Percentiles rank a stretch among this genome's conserved stretches.
Conservation (phyloP, 371 early-diverging fungal species). For the Lichtheimia corymbifera region DNA sequence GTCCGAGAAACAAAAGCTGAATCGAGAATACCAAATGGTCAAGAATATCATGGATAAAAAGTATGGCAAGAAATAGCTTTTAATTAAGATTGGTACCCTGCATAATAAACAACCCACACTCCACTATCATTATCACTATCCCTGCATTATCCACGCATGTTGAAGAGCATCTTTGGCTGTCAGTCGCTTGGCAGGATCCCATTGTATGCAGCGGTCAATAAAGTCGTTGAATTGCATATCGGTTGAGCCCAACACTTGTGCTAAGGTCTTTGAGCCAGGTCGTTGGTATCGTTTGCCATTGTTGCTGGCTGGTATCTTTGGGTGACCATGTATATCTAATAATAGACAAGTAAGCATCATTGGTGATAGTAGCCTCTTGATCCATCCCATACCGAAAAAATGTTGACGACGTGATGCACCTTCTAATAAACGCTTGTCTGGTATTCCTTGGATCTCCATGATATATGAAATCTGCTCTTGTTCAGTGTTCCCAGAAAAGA, state of each 20-base stretch:
- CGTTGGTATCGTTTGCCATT: slow-evolving; percentile 79
- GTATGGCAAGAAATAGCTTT: slow-evolving; percentile 37
- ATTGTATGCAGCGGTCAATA: slow-evolving; percentile 75
- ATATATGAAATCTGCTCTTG: slow-evolving; percentile 93
- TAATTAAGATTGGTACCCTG: too few relatives aligned
- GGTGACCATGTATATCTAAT: slow-evolving; percentile 62
- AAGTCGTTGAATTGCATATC: slow-evolving; percentile 84
- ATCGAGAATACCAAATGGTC: slow-evolving; percentile 71
- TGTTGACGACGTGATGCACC: slow-evolving; percentile 74
- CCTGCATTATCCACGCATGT: slow-evolving; percentile 68
- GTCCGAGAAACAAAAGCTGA: slow-evolving; percentile 61
- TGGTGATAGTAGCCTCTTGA: too few relatives aligned
- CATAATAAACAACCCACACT: neutral
- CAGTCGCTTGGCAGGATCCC: slow-evolving; percentile 89
- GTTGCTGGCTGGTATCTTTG: slow-evolving; percentile 73
- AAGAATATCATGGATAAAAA: slow-evolving; percentile 69
- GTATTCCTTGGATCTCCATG: slow-evolving; percentile 90
- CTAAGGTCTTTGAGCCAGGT: slow-evolving; percentile 76
- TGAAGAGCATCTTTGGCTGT: slow-evolving; percentile 78
- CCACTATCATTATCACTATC: neutral
- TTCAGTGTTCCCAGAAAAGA: slow-evolving; percentile 98
- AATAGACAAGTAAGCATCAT: neutral
- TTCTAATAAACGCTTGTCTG: slow-evolving; percentile 73
- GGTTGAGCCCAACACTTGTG: slow-evolving; percentile 62
- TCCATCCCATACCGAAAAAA: slow-evolving; percentile 74